Base-by-base conservation (phyloP, 768 basidiomycete species). In the Ramaria sp. region DNA sequence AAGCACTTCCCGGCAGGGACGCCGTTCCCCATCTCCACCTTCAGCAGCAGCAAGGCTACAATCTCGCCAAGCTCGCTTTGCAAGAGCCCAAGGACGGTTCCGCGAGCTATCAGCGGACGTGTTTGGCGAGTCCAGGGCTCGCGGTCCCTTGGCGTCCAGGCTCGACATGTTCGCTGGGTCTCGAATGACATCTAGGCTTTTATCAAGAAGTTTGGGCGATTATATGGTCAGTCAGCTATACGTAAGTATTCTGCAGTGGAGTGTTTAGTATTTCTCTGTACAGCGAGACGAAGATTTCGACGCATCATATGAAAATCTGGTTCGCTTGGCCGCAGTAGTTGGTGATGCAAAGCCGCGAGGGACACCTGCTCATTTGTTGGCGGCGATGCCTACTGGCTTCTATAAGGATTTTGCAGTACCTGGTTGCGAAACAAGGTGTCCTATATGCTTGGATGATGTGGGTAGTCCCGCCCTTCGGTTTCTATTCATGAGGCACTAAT, bases 401-500 rank as follows among this genome's bases (percentile, higher is more conserved):
- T 89, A 81, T 65, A 78, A 77, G 60, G 85, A 87, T 30, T 88
- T 85, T 83, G 75, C 73, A 43, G 78, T 71, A 5, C 64, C 72
- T 1, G 82, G 82, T 37, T 80, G 81, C 53, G 88, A 90, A 58
- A 70, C 77, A 53, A 75, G 86, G 43, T 91, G 88, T 66, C 87
- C 88, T 1, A 90, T 91, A 51, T 91, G 88, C 62, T 67, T 90
- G 58, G 88, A 90, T 58, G 88, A 91, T 67, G 88, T 88, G 62
- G 51, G 85, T 74, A 1, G 18, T 15, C 5, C 52, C 57, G 27
- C 37, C 2, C 8, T 13, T 13, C 36, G 6, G 13, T 44, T 58
- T 9, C n/a, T 51, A 13, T 47, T 27, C n/a, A 43, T 48, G 20
- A 15, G 22, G 16, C 36, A 32, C 54, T 61, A 39, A 62, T 2